Evolutionary conservation across 208 protist species (phyloP), one percentile per base, ranked within the genome.

Genomic region (Strigomonas galati): DNA sequence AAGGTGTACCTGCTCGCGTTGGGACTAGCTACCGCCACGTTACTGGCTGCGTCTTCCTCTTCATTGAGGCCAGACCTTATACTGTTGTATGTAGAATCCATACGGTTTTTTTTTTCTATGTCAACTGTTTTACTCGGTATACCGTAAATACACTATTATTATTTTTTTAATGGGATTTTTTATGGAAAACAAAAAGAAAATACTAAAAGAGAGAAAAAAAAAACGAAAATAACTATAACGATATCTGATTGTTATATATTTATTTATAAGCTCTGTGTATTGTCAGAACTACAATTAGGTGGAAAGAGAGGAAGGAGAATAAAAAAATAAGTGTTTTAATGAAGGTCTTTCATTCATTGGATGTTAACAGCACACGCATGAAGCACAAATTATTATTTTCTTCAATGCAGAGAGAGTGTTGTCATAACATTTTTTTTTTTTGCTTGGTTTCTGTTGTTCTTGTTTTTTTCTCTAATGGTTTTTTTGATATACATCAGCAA

Each of bases 1-100:
- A 62, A 1, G 53, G 71, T 10, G 66, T 67, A 17, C 37, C 55
- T 0, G 0, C 65, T 17, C 0, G 67, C 55, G 46, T 62, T 67
- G 15, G 67, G 65, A 30, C 66, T 72, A 6, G 59, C 68, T 1
- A 84, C 71, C 5, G 81, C 81, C 28, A 71, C 52, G 60, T 81
- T 81, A 71, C 81, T 87, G 26, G 76, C 27, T 31, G 73, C 73
- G 32, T 79, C 77, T 63, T 79, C 78, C 10, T 86, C 81, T 30
- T n/a, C 31, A 15, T 10, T 15, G 26, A 37, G 24, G 17, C 23
- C 48, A 53, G 48, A 53, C 7, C n/a, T 4, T 26, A 53, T 53
- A 53, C 23, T 53, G n/a, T 53, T 7, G 6, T 7, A 53, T 7
- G 17, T 26, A 15, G 7, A 58, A 30, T 35, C 14, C 53, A 58